phyloP scores from a whole-genome alignment of 129 eudicot species.

The Pittosporum tobira region DNA sequence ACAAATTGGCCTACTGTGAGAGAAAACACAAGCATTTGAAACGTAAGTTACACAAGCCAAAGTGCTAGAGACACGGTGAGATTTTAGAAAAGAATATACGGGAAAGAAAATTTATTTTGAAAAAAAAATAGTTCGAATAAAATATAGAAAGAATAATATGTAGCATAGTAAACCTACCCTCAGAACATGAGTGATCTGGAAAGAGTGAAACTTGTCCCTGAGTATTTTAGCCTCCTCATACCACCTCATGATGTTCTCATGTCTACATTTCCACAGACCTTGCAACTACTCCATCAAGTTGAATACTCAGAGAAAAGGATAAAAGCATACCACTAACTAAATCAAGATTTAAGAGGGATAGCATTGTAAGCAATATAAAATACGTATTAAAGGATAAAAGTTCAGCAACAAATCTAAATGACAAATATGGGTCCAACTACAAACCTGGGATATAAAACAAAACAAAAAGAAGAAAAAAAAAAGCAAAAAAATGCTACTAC shows the following conservation, averaged over 20 bases:
- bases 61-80: neutral
- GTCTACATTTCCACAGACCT: slow-evolving; percentile 79
- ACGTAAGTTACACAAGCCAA: neutral
- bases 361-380: no score
- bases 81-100: neutral
- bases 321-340: no score
- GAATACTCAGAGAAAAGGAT: no score
- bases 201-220: slow-evolving; percentile 59
- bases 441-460: neutral
- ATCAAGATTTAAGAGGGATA: no score
- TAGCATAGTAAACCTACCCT: slow-evolving; percentile 48
- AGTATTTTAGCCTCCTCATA: slow-evolving; percentile 65
- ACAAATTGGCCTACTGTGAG: no score
- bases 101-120: slow-evolving; percentile 6
- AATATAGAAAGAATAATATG: no score
- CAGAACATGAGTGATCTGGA: slow-evolving; percentile 61
- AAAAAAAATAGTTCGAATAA: no score
- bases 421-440: neutral
- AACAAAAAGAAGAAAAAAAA: neutral
- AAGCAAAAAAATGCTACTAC: neutral
- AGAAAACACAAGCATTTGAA: neutral
- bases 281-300: slow-evolving; percentile 45
- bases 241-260: slow-evolving; percentile 51
- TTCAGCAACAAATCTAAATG: no score
- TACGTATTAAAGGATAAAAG: no score